Evolutionary conservation across 2,329 filamentous ascomycete genomes (phyloP).

Genomic region (Talaromyces islandicus): DNA sequence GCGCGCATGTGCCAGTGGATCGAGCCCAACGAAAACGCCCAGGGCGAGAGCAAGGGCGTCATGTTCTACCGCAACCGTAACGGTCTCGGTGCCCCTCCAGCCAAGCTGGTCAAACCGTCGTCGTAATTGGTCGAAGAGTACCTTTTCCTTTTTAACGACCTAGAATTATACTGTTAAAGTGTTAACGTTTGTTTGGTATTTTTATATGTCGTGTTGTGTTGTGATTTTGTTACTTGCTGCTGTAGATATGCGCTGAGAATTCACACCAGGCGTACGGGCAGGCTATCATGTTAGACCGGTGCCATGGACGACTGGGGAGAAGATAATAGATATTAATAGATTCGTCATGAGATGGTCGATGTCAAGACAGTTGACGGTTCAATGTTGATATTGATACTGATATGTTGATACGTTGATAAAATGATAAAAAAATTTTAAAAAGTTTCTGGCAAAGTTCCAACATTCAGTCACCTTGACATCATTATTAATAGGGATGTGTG

Average conservation of each 20-base stretch:
- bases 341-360: neutral
- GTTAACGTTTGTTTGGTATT: neutral
- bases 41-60: conserved; percentile 75
- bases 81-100: conserved; percentile 63
- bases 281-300: neutral
- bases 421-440: too few species aligned
- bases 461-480: neutral
- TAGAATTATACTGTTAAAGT: neutral
- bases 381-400: too few species aligned
- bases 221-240: neutral
- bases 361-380: neutral
- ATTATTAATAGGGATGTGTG: neutral
- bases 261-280: neutral
- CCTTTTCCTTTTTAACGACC: neutral
- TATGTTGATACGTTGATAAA: too few species aligned
- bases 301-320: neutral
- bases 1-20: conserved; percentile 94
- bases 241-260: neutral
- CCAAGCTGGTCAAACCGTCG: conserved; percentile 28
- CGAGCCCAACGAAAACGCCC: conserved; percentile 76
- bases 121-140: neutral
- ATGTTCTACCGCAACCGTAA: conserved; percentile 96
- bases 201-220: neutral
- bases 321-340: neutral
- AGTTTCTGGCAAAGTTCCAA: too few species aligned